A percentile compares a stretch with the other conserved stretches of the same genome.
Conservation (phyloP, 2,329 filamentous ascomycete species). For the Penicillium brasilianum region DNA sequence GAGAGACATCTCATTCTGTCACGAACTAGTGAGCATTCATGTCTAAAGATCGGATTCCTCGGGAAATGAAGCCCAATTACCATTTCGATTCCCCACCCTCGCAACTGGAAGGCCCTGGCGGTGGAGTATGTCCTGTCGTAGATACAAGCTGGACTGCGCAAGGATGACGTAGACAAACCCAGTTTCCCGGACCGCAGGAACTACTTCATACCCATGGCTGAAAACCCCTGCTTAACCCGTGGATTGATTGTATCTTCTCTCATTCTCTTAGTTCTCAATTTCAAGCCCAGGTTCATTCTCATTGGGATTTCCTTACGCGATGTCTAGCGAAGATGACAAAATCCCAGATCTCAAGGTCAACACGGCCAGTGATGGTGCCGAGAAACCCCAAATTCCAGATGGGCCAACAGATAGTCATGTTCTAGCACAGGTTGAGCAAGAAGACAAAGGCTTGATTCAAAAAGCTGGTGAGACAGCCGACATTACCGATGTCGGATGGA, state of each 20-base stretch:
- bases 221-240: neutral
- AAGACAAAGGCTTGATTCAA: slow-evolving; percentile 28
- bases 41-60: neutral
- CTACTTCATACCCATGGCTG: slow-evolving; percentile 5
- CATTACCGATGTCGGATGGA: slow-evolving; percentile 31
- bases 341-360: neutral
- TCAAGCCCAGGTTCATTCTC: neutral
- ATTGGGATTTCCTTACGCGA: neutral
- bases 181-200: neutral
- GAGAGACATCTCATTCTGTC: neutral
- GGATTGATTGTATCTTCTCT: neutral
- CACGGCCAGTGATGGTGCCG: neutral
- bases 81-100: too few relatives aligned
- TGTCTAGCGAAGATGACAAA: neutral
- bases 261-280: neutral
- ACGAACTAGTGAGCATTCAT: neutral
- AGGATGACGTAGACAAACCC: slow-evolving; percentile 3
- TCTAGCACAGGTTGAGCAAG: slow-evolving; percentile 27
- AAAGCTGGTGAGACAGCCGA: slow-evolving; percentile 19
- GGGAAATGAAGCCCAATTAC: neutral
- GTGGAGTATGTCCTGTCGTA: neutral
- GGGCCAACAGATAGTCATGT: slow-evolving; percentile 34
- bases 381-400: slow-evolving; percentile 7
- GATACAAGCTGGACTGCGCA: neutral
- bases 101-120: neutral